Evolutionary conservation across 192 early-diverging fungal genomes (phyloP).

Genomic region (Rhizophagus sp.): DNA sequence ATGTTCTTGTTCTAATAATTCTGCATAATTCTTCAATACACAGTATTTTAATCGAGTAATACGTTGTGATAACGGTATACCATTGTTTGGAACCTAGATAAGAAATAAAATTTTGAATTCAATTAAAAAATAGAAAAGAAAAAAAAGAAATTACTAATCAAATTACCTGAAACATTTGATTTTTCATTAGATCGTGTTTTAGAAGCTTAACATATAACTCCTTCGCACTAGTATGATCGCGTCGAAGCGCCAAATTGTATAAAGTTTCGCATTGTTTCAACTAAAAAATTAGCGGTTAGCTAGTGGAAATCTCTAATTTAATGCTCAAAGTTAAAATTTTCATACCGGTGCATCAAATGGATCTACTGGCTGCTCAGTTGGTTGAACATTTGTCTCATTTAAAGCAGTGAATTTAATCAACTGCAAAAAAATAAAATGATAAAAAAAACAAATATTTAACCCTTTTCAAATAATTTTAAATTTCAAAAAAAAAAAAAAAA

Average conservation of each 20-base stretch:
- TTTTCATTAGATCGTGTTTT: slow-evolving; percentile 11
- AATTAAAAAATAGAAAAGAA: not conserved
- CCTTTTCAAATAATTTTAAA: too few relatives aligned
- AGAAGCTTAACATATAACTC: not conserved
- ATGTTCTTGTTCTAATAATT: not conserved
- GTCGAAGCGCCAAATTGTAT: slow-evolving; percentile 16
- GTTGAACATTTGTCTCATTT: not conserved
- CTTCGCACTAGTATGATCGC: not conserved
- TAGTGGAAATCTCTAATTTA: too few relatives aligned
- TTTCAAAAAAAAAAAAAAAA: not conserved
- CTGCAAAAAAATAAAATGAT: not conserved
- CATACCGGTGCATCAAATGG: slow-evolving; percentile 10
- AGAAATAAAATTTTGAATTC: not conserved
- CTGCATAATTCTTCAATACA: slow-evolving; percentile 15
- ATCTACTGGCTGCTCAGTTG: not conserved
- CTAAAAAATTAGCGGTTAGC: not conserved
- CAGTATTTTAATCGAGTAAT: slow-evolving; percentile 22
- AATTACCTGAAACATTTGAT: not conserved
- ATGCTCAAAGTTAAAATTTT: not conserved
- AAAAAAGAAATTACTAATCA: not conserved
- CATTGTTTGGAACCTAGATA: not conserved
- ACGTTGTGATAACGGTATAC: not conserved
- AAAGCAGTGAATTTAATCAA: slow-evolving; percentile 16
- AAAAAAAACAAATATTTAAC: not conserved
- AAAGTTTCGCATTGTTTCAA: slow-evolving; percentile 7